Evolutionary conservation across 78 protist species (phyloP), one percentile per base, ranked within the genome.

Genomic region (Pigoraptor vietnamica): DNA sequence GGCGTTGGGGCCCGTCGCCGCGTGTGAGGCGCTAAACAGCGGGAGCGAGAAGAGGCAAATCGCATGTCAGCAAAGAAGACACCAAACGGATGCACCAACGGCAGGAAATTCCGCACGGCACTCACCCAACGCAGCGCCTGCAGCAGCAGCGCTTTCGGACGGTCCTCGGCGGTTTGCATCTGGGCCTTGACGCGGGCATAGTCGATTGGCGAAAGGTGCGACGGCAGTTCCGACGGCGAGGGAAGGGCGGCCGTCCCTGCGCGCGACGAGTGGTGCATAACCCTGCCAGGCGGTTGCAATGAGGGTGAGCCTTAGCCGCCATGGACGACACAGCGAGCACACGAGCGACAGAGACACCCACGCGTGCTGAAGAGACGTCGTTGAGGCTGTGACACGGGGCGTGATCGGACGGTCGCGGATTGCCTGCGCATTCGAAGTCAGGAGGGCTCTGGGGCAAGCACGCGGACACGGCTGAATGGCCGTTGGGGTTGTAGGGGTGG

Each of bases 81-180:
- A n/a, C n/a, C n/a, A n/a, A n/a, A n/a, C n/a, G n/a, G n/a, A n/a
- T n/a, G n/a, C n/a, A n/a, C n/a, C n/a, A n/a, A n/a, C n/a, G n/a
- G n/a, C n/a, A n/a, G n/a, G n/a, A n/a, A n/a, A n/a, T n/a, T n/a
- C n/a, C n/a, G n/a, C n/a, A n/a, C n/a, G n/a, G 67, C 67, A 48
- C 67, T 6, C 67, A 48, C 88, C 92, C 92, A 90, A 10, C 92
- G 92, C 88, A 90, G 88, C 81, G 92, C 92, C 89, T 90, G 92
- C n/a, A 90, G 89, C 33, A 90, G 56, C 89, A 84, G 39, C 35
- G 35, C 40, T 37, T 48, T 40, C 33, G 0, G 33, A 0, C 33
- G 9, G 86, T 23, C 86, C 86, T 32, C 86, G n/a, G 36, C 24
- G 14, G 24, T 19, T 2, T 32, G 86, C 33, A 81, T 19, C n/a